Evolutionary conservation across 306 rosid genomes (phyloP).

Genomic region (Cucumis cinereus): DNA sequence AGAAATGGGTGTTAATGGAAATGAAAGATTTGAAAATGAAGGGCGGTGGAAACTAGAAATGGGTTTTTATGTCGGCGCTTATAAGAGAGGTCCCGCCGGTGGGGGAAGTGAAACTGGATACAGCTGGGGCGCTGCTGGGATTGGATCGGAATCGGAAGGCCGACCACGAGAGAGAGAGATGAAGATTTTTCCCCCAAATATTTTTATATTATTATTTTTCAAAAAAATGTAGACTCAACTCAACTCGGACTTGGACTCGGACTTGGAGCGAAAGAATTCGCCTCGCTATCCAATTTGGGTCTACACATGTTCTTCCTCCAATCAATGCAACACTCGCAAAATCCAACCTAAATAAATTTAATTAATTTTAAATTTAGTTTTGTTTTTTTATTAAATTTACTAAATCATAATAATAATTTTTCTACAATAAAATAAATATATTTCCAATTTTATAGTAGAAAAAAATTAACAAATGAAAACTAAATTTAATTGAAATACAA

Average conservation of each 20-base stretch:
- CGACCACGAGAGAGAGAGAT: neutral
- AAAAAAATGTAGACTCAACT: neutral
- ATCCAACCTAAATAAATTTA: neutral
- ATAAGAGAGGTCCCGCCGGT: neutral
- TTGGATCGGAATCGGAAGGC: constrained; percentile 3
- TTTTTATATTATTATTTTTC: neutral
- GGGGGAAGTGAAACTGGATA: neutral
- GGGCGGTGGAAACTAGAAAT: neutral
- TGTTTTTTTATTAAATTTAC: too few species aligned
- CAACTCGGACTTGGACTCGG: neutral
- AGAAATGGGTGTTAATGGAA: neutral
- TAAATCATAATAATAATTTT: too few species aligned
- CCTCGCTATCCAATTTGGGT: neutral
- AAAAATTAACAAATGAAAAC: too few species aligned
- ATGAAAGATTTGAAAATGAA: neutral
- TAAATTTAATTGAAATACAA: too few species aligned
- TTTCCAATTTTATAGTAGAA: too few species aligned
- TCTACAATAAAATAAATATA: too few species aligned
- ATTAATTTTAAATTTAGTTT: too few species aligned
- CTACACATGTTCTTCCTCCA: neutral
- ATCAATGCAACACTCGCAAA: neutral
- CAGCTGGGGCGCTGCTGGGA: neutral
- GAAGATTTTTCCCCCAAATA: neutral
- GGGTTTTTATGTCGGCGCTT: neutral
- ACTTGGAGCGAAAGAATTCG: neutral